Percentiles rank a stretch among this genome's conserved stretches.
Conservation (phyloP, 768 basidiomycete species). For the Saitozyma podzolica region DNA sequence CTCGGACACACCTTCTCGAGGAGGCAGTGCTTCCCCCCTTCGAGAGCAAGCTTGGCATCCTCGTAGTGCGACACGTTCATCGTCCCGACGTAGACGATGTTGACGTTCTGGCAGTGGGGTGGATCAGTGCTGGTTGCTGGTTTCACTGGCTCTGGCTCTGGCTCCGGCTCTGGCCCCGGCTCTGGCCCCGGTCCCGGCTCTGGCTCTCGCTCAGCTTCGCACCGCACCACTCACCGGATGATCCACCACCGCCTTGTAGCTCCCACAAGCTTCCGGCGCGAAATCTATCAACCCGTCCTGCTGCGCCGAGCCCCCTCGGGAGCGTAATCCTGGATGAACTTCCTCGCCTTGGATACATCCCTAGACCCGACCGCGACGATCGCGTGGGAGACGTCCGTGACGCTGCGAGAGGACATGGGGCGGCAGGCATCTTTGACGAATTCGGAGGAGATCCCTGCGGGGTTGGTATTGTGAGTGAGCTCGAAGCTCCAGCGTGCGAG, state of each 20-base stretch:
- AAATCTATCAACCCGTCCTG: constrained; percentile 29
- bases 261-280: constrained; percentile 33
- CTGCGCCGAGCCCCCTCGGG: constrained; percentile 36
- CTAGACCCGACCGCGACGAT: constrained; percentile 48
- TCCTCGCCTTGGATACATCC: constrained; percentile 32
- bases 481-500: neutral
- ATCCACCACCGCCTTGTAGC: constrained; percentile 44
- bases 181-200: too few relatives aligned
- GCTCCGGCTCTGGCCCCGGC: neutral
- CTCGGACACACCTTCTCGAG: constrained; percentile 43
- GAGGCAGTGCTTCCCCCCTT: constrained; percentile 50
- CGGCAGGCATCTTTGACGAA: constrained; percentile 41
- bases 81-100: constrained; percentile 52
- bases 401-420: constrained; percentile 24
- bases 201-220: too few relatives aligned
- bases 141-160: neutral
- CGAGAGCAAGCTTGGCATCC: constrained; percentile 40
- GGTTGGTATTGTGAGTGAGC: neutral
- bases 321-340: constrained; percentile 39
- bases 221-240: constrained; percentile 26
- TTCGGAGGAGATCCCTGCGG: constrained; percentile 38
- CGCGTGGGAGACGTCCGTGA: constrained; percentile 42
- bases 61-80: constrained; percentile 49
- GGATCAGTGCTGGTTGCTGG: neutral
- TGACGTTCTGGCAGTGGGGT: constrained; percentile 34